Evolutionary conservation across 2,329 filamentous ascomycete genomes (phyloP).

Genomic region (Pseudocercospora fijiensis): DNA sequence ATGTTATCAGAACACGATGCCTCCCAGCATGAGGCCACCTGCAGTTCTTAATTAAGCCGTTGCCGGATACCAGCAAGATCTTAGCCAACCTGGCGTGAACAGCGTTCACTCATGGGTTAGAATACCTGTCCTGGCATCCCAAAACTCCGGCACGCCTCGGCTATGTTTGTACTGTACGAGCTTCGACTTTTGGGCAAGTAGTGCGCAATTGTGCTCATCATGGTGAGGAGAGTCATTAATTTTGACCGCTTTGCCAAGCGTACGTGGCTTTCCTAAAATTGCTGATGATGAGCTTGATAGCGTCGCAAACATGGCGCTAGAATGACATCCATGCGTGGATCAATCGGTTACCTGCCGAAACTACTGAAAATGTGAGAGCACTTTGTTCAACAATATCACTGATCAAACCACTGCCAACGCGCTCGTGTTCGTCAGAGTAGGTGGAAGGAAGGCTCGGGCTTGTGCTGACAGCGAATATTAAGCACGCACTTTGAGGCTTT

Average conservation of each 20-base stretch:
- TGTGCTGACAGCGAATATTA: background rate
- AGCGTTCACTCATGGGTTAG: background rate
- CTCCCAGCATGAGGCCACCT: background rate
- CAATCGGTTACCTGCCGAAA: background rate
- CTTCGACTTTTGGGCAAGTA: background rate
- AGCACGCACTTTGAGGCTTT: background rate
- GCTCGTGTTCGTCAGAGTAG: background rate
- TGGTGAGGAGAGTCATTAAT: background rate
- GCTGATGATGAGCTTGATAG: too few relatives aligned
- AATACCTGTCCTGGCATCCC: background rate
- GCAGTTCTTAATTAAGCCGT: background rate
- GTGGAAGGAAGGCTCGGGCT: background rate
- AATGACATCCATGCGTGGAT: background rate
- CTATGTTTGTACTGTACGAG: background rate
- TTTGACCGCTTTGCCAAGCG: too few relatives aligned
- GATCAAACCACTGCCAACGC: background rate
- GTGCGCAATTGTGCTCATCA: background rate
- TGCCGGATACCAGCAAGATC: background rate
- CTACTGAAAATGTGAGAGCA: background rate
- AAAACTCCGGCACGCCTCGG: background rate
- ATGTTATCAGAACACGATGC: background rate
- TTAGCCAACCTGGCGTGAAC: conserved; percentile 2
- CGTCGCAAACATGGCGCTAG: too few relatives aligned
- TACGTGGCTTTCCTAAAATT: too few relatives aligned
- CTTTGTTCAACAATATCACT: too few relatives aligned